phyloP scores from a whole-genome alignment of 345 rosid species.

The Pistacia vera region DNA sequence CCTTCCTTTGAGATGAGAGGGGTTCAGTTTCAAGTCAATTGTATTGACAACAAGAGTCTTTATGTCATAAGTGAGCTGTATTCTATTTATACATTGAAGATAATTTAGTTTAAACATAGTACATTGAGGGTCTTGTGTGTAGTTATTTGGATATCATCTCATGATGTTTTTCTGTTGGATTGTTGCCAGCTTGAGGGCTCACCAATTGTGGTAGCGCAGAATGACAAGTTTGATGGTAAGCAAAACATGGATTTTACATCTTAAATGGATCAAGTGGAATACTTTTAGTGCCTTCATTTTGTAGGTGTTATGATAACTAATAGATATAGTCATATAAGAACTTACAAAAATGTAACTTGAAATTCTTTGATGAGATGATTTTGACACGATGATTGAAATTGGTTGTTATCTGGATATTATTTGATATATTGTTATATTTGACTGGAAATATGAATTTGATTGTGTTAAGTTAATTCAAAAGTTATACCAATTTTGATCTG shows the following conservation, averaged over 20 bases:
- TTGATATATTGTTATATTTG: neutral
- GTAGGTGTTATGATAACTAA: neutral
- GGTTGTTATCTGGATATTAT: neutral
- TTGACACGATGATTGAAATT: neutral
- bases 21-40: too few species aligned
- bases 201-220: constrained; percentile 82
- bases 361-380: neutral
- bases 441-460: neutral
- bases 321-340: neutral
- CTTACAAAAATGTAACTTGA: neutral
- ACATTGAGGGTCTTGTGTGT: neutral
- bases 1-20: too few species aligned
- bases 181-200: constrained; percentile 88
- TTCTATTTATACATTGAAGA: neutral
- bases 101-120: neutral
- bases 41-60: neutral
- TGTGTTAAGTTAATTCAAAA: neutral
- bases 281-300: constrained; percentile 1
- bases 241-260: neutral
- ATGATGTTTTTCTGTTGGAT: constrained; percentile 22
- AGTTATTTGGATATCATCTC: constrained; percentile 4
- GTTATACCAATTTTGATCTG: neutral
- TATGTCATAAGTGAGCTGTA: neutral
- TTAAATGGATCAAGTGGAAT: neutral
- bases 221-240: constrained; percentile 94